Evolutionary conservation across 2,329 filamentous ascomycete species (phyloP).

Genomic region (Colletotrichum falcatum): DNA sequence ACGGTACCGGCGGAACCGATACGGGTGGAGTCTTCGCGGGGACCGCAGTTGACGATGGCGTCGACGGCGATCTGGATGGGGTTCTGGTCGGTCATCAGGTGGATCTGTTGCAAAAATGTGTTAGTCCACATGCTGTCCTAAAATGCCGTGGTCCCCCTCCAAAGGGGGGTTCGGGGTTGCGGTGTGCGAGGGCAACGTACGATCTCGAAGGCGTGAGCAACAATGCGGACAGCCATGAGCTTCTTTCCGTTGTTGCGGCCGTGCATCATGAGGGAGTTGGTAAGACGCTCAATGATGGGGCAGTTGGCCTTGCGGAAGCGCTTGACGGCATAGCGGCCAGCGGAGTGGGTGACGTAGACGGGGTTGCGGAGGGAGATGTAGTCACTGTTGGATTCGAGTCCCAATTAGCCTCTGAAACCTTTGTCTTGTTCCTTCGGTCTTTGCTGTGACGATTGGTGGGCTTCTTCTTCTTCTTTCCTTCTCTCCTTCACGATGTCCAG

Average conservation of each 20-base stretch:
- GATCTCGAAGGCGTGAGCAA: conserved; percentile 99
- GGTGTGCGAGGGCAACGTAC: conserved; percentile 69
- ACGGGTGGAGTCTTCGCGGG: conserved; percentile 99
- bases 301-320: conserved; percentile 99
- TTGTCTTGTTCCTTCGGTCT: background rate
- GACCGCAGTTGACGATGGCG: conserved; percentile 99
- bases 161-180: conserved; percentile 41
- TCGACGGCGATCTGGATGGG: conserved; percentile 99
- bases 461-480: too few species aligned
- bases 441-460: background rate
- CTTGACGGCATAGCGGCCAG: conserved; percentile 98
- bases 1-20: conserved; percentile 99
- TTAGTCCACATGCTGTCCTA: conserved; percentile 45
- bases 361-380: conserved; percentile 99
- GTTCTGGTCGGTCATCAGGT: conserved; percentile 99
- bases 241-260: conserved; percentile 99
- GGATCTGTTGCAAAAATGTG: conserved; percentile 73
- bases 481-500: background rate
- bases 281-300: conserved; percentile 99
- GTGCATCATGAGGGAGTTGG: conserved; percentile 99
- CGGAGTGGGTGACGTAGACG: conserved; percentile 99
- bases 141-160: background rate
- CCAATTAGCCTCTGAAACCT: conserved; percentile 48
- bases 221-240: conserved; percentile 99
- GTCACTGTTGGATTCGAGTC: conserved; percentile 72